Conservation (phyloP, 805 yeast genomes). For the Suhomyces xylopsoci region DNA sequence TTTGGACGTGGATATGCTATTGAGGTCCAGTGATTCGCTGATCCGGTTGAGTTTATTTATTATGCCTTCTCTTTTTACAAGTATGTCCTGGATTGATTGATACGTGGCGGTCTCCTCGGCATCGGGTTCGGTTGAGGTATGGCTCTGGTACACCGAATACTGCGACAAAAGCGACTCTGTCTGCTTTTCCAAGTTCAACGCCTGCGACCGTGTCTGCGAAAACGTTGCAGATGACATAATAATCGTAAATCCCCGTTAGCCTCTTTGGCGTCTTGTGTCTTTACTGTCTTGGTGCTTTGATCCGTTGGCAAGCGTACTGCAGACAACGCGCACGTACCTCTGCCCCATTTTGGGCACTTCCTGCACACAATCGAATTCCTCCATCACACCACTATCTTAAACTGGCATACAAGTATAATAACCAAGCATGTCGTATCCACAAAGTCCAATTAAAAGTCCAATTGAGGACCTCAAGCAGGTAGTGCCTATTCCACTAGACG, state of each 20-base stretch:
- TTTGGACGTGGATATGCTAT: constrained; percentile 62
- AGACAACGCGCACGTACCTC: background rate
- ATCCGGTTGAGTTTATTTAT: constrained; percentile 51
- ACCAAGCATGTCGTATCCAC: constrained; percentile 1
- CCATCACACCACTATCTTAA: background rate
- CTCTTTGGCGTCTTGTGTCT: background rate
- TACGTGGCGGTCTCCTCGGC: constrained; percentile 24
- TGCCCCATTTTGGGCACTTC: background rate
- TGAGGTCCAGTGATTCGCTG: constrained; percentile 48
- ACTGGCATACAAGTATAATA: background rate
- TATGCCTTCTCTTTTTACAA: constrained; percentile 47
- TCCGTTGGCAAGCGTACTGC: background rate
- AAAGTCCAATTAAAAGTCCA: background rate
- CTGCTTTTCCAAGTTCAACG: constrained; percentile 67
- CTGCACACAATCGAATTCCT: background rate
- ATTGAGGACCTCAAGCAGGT: background rate
- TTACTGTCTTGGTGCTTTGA: background rate
- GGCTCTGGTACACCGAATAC: constrained; percentile 29
- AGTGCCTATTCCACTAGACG: background rate
- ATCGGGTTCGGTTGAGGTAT: constrained; percentile 16
- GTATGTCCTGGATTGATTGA: constrained; percentile 20
- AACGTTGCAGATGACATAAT: constrained; percentile 45
- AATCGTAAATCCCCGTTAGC: background rate
- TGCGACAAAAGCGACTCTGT: constrained; percentile 54
- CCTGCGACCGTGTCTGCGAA: constrained; percentile 65